Conservation (phyloP, 306 rosid genomes). For the Trifolium fragiferum region DNA sequence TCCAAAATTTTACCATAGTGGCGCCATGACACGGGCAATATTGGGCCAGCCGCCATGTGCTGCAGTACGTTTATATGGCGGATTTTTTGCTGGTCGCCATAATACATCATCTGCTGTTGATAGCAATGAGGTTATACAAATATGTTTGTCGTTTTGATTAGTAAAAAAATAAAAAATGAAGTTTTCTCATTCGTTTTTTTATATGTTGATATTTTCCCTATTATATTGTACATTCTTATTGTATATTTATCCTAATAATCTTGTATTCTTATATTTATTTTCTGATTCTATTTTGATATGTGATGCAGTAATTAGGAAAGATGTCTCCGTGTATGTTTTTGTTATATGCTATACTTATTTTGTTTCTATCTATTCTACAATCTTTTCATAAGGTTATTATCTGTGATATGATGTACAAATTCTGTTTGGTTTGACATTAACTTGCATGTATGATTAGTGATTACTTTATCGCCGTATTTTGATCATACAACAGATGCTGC, state of each 20-base stretch:
- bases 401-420: conserved; percentile 6
- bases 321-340: background rate
- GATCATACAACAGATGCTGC: background rate
- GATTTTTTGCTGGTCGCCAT: background rate
- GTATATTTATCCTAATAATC: background rate
- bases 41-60: background rate
- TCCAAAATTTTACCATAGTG: background rate
- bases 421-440: conserved; percentile 4
- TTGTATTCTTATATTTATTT: background rate
- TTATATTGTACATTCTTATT: background rate
- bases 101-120: background rate
- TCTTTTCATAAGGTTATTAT: background rate
- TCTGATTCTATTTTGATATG: background rate
- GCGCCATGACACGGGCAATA: background rate
- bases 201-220: background rate
- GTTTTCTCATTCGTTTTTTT: background rate
- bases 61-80: background rate
- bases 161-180: too few species aligned
- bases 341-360: background rate
- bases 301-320: background rate
- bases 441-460: background rate
- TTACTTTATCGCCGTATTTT: background rate
- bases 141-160: background rate
- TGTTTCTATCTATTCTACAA: background rate
- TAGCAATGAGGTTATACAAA: too few species aligned